phyloP scores from a whole-genome alignment of 495 filamentous ascomycete species.

The Aspergillus sparsus region DNA sequence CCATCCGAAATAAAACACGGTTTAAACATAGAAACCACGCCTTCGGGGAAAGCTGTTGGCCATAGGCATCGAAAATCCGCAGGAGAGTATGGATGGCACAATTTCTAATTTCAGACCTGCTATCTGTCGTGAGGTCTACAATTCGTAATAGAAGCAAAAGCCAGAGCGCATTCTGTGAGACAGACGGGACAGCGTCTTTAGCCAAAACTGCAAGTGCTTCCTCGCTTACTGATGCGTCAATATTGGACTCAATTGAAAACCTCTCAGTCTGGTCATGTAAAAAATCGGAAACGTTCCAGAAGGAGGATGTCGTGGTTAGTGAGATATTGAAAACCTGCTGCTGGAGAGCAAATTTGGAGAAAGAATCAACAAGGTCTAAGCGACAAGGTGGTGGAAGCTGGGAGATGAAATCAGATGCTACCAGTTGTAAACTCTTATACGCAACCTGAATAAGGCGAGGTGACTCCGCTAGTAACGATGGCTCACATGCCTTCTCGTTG shows the following conservation, averaged over 20 bases:
- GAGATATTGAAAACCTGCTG: conserved; percentile 93
- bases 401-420: conserved; percentile 90
- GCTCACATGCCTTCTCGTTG: conserved; percentile 14
- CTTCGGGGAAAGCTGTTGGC: conserved; percentile 72
- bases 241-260: conserved; percentile 47
- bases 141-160: conserved; percentile 78
- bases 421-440: conserved; percentile 84
- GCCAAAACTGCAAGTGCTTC: conserved; percentile 39
- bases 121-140: conserved; percentile 72
- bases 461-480: conserved; percentile 55
- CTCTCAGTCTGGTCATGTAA: conserved; percentile 54
- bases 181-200: conserved; percentile 37
- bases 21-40: conserved; percentile 85
- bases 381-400: conserved; percentile 77
- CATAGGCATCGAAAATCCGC: conserved; percentile 88
- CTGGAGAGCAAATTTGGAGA: conserved; percentile 84
- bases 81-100: conserved; percentile 89
- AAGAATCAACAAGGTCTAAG: conserved; percentile 79
- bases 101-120: conserved; percentile 83
- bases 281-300: conserved; percentile 92
- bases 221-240: conserved; percentile 44
- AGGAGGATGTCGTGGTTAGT: conserved; percentile 89
- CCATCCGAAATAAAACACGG: conserved; percentile 74
- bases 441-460: conserved; percentile 76
- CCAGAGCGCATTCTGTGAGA: conserved; percentile 68